Conservation (phyloP, 2,329 filamentous ascomycete species). For the Trematosphaeria pertusa region DNA sequence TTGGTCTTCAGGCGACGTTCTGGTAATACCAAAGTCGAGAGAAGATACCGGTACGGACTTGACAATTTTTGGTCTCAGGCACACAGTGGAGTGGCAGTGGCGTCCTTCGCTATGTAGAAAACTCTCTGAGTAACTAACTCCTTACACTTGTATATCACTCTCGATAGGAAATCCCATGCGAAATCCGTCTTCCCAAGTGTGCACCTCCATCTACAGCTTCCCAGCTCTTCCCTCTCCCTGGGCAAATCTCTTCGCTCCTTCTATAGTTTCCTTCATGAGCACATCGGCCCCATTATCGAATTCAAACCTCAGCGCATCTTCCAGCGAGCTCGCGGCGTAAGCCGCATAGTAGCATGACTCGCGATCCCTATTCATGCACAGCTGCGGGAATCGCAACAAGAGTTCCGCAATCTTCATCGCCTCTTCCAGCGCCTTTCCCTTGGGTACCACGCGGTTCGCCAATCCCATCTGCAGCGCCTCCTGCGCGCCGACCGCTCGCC, state of each 20-base stretch:
- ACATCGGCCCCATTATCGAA: conserved; percentile 54
- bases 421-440: conserved; percentile 55
- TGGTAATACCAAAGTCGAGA: too few species aligned
- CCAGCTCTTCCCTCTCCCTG: conserved; percentile 51
- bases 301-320: conserved; percentile 59
- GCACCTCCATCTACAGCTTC: conserved; percentile 3
- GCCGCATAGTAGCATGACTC: conserved; percentile 58
- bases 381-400: conserved; percentile 59
- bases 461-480: conserved; percentile 62
- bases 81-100: too few species aligned
- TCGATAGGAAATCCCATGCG: too few species aligned
- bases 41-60: too few species aligned
- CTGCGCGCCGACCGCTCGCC: conserved; percentile 55
- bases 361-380: conserved; percentile 61
- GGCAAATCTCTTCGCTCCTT: conserved; percentile 51
- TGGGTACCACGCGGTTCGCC: conserved; percentile 60
- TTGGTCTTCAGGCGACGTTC: too few species aligned
- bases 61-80: too few species aligned
- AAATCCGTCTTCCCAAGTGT: too few species aligned
- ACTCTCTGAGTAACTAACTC: too few species aligned
- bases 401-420: conserved; percentile 57
- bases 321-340: conserved; percentile 57
- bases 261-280: conserved; percentile 53
- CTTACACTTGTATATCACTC: too few species aligned
- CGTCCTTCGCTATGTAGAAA: too few species aligned